phyloP scores from a whole-genome alignment of 306 rosid species.

The Aeschynomene evenia region DNA sequence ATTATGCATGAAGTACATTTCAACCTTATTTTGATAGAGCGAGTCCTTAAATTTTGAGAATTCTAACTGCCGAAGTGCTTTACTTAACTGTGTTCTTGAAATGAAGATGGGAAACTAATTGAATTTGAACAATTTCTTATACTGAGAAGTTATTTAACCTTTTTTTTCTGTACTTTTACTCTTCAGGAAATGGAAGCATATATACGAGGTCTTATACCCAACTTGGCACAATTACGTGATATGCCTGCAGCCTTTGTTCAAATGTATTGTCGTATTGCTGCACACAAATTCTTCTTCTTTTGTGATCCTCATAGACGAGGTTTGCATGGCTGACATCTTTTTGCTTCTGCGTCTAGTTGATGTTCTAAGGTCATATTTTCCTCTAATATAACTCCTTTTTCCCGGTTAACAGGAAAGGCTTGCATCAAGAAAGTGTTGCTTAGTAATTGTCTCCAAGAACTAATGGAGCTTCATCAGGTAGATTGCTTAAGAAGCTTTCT shows the following conservation, averaged over 20 bases:
- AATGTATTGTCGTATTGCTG: slow-evolving; percentile 95
- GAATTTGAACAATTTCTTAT: not conserved
- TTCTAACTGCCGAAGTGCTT: slow-evolving; percentile 9
- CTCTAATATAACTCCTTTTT: slow-evolving; percentile 22
- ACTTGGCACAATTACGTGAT: slow-evolving; percentile 90
- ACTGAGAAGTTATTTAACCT: slow-evolving; percentile 11
- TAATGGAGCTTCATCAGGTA: slow-evolving; percentile 99
- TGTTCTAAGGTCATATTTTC: slow-evolving; percentile 22
- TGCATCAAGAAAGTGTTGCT: slow-evolving; percentile 97
- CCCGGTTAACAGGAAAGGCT: slow-evolving; percentile 64
- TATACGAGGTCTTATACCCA: slow-evolving; percentile 94
- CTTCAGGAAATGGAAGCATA: slow-evolving; percentile 92
- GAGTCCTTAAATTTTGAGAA: slow-evolving; percentile 8
- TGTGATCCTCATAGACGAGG: slow-evolving; percentile 99
- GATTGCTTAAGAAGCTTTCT: slow-evolving; percentile 11
- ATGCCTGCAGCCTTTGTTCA: slow-evolving; percentile 67
- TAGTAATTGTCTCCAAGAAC: slow-evolving; percentile 96
- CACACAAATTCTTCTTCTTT: slow-evolving; percentile 96
- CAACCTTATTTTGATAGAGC: not conserved
- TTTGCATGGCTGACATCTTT: slow-evolving; percentile 46
- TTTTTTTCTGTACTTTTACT: not conserved
- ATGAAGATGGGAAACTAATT: slow-evolving; percentile 15
- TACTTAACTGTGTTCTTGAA: slow-evolving; percentile 3
- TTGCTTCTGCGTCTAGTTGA: slow-evolving; percentile 17
- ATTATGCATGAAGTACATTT: not conserved